A percentile compares a stretch with the other conserved stretches of the same genome.
These are phyloP conservation scores for Cercospora sojina DNA, from an alignment of 2,329 filamentous ascomycete species.

Conservation along the genomic window DNA sequence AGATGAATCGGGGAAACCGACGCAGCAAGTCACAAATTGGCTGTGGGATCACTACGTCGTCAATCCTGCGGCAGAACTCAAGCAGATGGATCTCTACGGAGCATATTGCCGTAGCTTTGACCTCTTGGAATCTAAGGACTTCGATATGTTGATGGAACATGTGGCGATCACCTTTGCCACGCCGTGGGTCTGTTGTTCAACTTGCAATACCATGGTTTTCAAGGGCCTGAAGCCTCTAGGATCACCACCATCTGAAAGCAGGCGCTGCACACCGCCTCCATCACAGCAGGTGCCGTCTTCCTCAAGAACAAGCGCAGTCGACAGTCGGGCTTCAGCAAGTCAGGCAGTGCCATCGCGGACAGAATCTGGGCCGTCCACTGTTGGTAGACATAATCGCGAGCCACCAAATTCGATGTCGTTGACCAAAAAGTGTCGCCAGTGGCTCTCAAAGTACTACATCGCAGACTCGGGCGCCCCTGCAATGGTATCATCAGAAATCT, in stretches of 20 bases:
- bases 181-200: neutral
- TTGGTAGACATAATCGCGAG: no score
- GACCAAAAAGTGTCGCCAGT: no score
- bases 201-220: neutral
- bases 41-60: neutral
- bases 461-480: no score
- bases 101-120: neutral
- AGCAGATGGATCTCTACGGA: neutral
- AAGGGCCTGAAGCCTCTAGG: neutral
- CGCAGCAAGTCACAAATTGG: neutral
- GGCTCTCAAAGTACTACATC: no score
- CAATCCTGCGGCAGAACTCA: neutral
- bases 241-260: neutral
- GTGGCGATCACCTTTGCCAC: neutral
- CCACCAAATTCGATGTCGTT: no score
- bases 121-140: neutral
- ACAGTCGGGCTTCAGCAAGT: neutral
- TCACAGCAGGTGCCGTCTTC: neutral
- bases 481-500: no score
- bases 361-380: no score
- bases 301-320: neutral
- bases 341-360: no score
- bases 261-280: neutral
- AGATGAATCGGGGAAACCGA: neutral
- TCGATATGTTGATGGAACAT: neutral